These are phyloP conservation scores for Lupinus albus DNA, from an alignment of 306 rosid species.

Conservation along the genomic window DNA sequence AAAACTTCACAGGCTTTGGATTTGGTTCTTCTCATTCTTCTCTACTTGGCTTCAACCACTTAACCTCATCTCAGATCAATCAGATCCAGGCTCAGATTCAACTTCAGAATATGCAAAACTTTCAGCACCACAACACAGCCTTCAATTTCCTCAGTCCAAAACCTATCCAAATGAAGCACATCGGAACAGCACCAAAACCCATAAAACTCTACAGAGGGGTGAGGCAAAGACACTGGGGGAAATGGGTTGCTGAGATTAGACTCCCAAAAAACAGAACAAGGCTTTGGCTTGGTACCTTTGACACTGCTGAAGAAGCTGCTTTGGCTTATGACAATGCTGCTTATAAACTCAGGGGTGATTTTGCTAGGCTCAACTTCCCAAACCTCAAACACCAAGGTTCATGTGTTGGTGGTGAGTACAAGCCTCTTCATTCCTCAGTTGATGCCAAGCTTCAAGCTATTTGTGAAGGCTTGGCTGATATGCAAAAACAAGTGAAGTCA, in stretches of 20 bases:
- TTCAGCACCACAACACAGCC: conserved; percentile 12
- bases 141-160: conserved; percentile 58
- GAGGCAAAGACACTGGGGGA: conserved; percentile 96
- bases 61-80: conserved; percentile 65
- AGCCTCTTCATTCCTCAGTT: conserved; percentile 86
- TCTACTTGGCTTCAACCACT: conserved; percentile 59
- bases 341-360: conserved; percentile 92
- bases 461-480: conserved; percentile 76
- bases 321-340: conserved; percentile 95
- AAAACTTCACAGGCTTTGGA: conserved; percentile 47
- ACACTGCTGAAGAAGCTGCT: conserved; percentile 98
- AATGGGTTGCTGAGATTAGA: conserved; percentile 98
- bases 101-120: conserved; percentile 43
- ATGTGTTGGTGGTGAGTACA: conserved; percentile 64
- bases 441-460: conserved; percentile 97
- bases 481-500: conserved; percentile 66
- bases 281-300: conserved; percentile 97
- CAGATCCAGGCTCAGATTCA: conserved; percentile 78
- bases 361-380: conserved; percentile 87
- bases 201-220: conserved; percentile 94
- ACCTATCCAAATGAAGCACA: conserved; percentile 74
- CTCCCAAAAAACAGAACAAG: conserved; percentile 92
- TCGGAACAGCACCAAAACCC: conserved; percentile 61
- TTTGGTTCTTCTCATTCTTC: conserved; percentile 33
- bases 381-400: conserved; percentile 73